A percentile compares a stretch with the other conserved stretches of the same genome.
Evolutionary conservation across 2,329 filamentous ascomycete species (phyloP).

Genomic region (Stylonectria norvegica): DNA sequence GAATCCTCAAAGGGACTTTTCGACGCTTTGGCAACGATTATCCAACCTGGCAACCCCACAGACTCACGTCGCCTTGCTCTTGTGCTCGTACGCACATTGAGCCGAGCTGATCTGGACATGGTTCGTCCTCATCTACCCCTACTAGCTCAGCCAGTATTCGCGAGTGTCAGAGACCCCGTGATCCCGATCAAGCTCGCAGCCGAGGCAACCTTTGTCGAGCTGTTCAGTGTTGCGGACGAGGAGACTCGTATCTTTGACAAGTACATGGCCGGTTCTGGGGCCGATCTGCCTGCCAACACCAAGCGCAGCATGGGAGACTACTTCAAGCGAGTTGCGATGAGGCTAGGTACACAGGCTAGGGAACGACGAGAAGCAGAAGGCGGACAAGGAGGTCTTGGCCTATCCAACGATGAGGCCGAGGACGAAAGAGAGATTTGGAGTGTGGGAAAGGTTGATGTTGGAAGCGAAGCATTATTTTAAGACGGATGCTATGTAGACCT

Average conservation of each 20-base stretch:
- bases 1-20: slow-evolving; percentile 78
- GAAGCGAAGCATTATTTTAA: slow-evolving; percentile 22
- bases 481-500: too few relatives aligned
- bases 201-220: slow-evolving; percentile 86
- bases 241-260: slow-evolving; percentile 86
- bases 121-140: slow-evolving; percentile 76
- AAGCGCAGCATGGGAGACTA: slow-evolving; percentile 95
- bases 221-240: slow-evolving; percentile 87
- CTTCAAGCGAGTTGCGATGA: slow-evolving; percentile 86
- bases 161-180: slow-evolving; percentile 82
- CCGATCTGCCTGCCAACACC: slow-evolving; percentile 63
- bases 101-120: slow-evolving; percentile 73
- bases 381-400: slow-evolving; percentile 76
- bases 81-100: slow-evolving; percentile 82
- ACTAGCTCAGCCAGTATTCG: slow-evolving; percentile 81
- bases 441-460: slow-evolving; percentile 63
- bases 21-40: slow-evolving; percentile 68
- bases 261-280: slow-evolving; percentile 70
- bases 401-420: slow-evolving; percentile 88
- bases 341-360: slow-evolving; percentile 79
- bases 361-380: slow-evolving; percentile 91
- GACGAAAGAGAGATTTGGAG: slow-evolving; percentile 97
- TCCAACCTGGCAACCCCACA: slow-evolving; percentile 72
- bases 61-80: slow-evolving; percentile 84
- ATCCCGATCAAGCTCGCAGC: slow-evolving; percentile 95